phyloP scores from a whole-genome alignment of 306 rosid genomes.

The Prunus mume region DNA sequence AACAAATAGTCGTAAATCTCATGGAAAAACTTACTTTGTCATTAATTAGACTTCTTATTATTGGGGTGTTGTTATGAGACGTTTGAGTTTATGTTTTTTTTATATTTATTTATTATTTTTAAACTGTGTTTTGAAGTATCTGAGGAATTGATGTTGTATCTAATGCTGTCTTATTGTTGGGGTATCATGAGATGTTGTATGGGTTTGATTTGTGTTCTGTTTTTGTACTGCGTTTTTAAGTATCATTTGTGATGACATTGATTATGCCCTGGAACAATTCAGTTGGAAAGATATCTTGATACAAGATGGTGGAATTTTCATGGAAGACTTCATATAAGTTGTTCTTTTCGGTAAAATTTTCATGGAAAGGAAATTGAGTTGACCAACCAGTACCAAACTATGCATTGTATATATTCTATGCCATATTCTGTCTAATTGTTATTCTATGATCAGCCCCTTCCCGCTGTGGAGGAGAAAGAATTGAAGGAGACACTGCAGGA shows the following conservation, averaged over 20 bases:
- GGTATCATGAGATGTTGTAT: background rate
- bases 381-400: background rate
- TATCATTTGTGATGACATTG: background rate
- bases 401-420: background rate
- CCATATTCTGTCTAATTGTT: slow-evolving; percentile 4
- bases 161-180: background rate
- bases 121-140: background rate
- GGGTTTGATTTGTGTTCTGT: background rate
- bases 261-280: background rate
- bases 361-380: background rate
- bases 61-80: no score
- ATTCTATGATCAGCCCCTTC: slow-evolving; percentile 59
- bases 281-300: background rate
- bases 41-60: background rate
- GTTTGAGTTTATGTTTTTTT: no score
- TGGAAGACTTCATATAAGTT: background rate
- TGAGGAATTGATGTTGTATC: background rate
- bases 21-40: background rate
- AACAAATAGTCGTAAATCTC: background rate
- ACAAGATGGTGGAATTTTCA: background rate
- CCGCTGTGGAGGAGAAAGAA: slow-evolving; percentile 85
- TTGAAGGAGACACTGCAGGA: slow-evolving; percentile 79
- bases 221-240: background rate
- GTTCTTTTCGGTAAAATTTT: background rate
- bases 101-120: no score